phyloP scores from a whole-genome alignment of 495 filamentous ascomycete species.

The Tuber magnatum region DNA sequence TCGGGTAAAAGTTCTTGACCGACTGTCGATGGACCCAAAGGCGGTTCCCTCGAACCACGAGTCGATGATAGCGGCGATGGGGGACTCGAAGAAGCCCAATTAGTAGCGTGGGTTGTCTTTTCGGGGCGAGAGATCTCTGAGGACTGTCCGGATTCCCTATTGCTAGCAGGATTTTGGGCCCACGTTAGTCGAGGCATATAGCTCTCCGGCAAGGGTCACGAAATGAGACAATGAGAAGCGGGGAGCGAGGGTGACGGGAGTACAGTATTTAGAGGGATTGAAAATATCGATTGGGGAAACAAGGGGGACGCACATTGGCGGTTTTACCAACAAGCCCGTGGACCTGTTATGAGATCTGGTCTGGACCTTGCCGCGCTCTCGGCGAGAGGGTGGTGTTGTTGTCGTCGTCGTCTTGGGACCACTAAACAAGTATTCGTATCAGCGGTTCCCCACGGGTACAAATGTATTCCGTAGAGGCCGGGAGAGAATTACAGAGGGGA shows the following conservation, averaged over 20 bases:
- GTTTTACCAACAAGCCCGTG: not conserved
- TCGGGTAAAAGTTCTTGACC: not conserved
- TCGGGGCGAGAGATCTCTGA: not conserved
- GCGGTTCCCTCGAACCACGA: not conserved
- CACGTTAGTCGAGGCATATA: not conserved
- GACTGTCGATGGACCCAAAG: not conserved
- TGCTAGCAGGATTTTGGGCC: not conserved
- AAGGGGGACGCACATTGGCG: not conserved
- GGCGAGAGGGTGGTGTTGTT: not conserved
- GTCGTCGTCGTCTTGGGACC: not conserved
- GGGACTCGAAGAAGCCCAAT: not conserved
- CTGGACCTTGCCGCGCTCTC: not conserved
- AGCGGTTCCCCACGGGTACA: not conserved
- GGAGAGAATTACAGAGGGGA: not conserved
- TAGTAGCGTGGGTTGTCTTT: not conserved
- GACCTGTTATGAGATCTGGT: not conserved
- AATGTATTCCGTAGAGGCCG: not conserved
- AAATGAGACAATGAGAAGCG: not conserved
- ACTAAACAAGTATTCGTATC: not conserved
- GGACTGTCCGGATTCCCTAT: not conserved
- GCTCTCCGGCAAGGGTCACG: not conserved
- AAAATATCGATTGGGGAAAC: not conserved
- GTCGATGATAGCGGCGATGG: not conserved
- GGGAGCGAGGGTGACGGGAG: not conserved
- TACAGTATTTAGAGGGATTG: not conserved